Percentiles rank a stretch among this genome's conserved stretches.
phyloP scores from a whole-genome alignment of 2,329 filamentous ascomycete genomes.

The Aspergillus brasiliensis region DNA sequence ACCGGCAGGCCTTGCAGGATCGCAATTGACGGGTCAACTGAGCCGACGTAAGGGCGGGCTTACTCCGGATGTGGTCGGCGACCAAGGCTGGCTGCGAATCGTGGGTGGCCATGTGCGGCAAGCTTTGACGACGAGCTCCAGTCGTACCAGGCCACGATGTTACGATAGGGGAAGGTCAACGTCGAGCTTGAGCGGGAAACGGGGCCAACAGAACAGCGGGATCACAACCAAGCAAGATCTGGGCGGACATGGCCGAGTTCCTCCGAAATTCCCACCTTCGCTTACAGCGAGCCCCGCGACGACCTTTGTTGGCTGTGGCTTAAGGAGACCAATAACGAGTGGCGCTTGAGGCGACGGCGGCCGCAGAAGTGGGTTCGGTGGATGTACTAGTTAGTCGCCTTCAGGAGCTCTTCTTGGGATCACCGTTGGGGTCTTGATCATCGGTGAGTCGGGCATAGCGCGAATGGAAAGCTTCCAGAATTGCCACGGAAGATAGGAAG shows the following conservation, averaged over 20 bases:
- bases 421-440: too few species aligned
- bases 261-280: constrained; percentile 23
- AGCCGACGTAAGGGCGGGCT: constrained; percentile 15
- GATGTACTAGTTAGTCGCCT: not conserved
- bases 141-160: constrained; percentile 4
- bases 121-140: constrained; percentile 11
- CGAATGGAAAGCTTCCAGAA: not conserved
- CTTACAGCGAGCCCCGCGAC: constrained; percentile 14
- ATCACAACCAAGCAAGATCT: constrained; percentile 33
- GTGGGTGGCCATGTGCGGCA: constrained; percentile 24
- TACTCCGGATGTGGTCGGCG: constrained; percentile 20
- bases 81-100: constrained; percentile 24
- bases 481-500: not conserved
- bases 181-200: constrained; percentile 16
- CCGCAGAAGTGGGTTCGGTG: constrained; percentile 4
- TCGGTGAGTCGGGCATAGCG: too few species aligned
- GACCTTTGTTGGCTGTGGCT: not conserved
- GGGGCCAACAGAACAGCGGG: constrained; percentile 32
- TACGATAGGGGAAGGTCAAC: constrained; percentile 2
- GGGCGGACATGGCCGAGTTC: constrained; percentile 33
- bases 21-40: constrained; percentile 36
- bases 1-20: constrained; percentile 41
- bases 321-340: constrained; percentile 4
- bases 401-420: not conserved
- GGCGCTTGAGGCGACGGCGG: not conserved